Conservation (phyloP, 2,329 filamentous ascomycete genomes). For the Sordariomycetes sp. region DNA sequence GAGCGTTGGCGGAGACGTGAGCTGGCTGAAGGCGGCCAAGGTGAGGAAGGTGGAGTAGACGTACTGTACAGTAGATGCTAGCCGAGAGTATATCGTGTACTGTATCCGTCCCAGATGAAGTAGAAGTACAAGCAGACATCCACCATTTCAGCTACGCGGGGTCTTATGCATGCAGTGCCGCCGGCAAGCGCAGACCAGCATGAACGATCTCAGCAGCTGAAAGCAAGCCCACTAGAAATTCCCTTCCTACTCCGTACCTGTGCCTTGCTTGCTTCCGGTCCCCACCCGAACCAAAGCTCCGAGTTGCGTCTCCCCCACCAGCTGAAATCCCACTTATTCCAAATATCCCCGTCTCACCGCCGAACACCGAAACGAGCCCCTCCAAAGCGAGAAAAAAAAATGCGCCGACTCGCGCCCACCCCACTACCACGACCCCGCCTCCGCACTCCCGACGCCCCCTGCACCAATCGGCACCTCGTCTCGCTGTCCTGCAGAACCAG, state of each 20-base stretch:
- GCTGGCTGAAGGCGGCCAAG: conserved; percentile 42
- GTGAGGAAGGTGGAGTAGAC: conserved; percentile 25
- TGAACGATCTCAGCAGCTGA: too few relatives aligned
- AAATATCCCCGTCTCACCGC: background rate
- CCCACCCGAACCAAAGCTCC: background rate
- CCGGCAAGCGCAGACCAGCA: too few relatives aligned
- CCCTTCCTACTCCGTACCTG: too few relatives aligned
- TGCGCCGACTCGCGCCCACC: background rate
- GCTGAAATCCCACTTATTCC: background rate
- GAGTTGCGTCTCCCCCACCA: background rate
- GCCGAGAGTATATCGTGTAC: background rate
- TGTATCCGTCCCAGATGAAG: background rate
- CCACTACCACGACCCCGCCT: background rate
- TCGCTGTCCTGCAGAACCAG: background rate
- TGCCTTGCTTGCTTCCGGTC: background rate
- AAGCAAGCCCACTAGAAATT: too few relatives aligned
- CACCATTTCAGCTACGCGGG: too few relatives aligned
- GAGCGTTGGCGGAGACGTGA: conserved; percentile 32
- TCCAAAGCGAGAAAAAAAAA: background rate
- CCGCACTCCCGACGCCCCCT: background rate
- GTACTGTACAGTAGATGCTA: conserved; percentile 8
- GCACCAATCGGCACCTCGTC: background rate
- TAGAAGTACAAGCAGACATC: too few relatives aligned
- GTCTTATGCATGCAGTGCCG: too few relatives aligned
- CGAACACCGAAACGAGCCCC: background rate